phyloP scores from a whole-genome alignment of 257 asterid genomes.

The Plantago elongata region DNA sequence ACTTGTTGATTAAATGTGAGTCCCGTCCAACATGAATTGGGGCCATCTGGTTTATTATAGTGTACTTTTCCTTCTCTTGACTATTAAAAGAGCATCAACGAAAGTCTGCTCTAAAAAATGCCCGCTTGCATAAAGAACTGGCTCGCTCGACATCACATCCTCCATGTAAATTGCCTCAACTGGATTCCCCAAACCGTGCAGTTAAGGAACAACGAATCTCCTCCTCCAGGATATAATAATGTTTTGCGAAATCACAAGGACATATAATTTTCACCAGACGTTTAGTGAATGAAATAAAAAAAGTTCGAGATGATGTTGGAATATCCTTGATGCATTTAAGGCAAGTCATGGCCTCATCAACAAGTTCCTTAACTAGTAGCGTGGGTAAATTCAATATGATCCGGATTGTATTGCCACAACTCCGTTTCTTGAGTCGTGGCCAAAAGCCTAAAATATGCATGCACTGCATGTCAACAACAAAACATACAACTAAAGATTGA shows the following conservation, averaged over 20 bases:
- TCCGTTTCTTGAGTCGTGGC: slow-evolving; percentile 56
- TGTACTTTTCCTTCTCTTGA: slow-evolving; percentile 41
- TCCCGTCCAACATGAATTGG: too few relatives aligned
- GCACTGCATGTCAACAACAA: slow-evolving; percentile 41
- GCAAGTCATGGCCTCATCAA: slow-evolving; percentile 60
- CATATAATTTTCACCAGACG: slow-evolving; percentile 32
- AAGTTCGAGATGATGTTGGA: slow-evolving; percentile 18
- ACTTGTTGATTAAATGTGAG: too few relatives aligned
- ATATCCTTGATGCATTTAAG: slow-evolving; percentile 33
- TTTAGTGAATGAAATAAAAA: slow-evolving; percentile 50
- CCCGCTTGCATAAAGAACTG: slow-evolving; percentile 51
- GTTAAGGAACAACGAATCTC: slow-evolving; percentile 46
- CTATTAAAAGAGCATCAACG: slow-evolving; percentile 41
- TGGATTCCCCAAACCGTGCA: slow-evolving; percentile 39
- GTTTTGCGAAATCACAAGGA: slow-evolving; percentile 40
- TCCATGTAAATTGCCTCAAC: slow-evolving; percentile 56
- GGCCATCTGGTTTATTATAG: slow-evolving; percentile 15
- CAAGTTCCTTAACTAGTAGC: slow-evolving; percentile 37
- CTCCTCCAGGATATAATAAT: slow-evolving; percentile 43
- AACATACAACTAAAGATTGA: slow-evolving; percentile 45
- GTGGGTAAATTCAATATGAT: slow-evolving; percentile 38
- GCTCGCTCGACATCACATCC: slow-evolving; percentile 37
- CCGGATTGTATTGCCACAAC: slow-evolving; percentile 25
- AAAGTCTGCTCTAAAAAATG: slow-evolving; percentile 29
- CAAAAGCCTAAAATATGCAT: slow-evolving; percentile 52